A percentile compares a stretch with the other conserved stretches of the same genome.
Conservation (phyloP, 2,329 filamentous ascomycete genomes). For the Cladosporium cucumerinum region DNA sequence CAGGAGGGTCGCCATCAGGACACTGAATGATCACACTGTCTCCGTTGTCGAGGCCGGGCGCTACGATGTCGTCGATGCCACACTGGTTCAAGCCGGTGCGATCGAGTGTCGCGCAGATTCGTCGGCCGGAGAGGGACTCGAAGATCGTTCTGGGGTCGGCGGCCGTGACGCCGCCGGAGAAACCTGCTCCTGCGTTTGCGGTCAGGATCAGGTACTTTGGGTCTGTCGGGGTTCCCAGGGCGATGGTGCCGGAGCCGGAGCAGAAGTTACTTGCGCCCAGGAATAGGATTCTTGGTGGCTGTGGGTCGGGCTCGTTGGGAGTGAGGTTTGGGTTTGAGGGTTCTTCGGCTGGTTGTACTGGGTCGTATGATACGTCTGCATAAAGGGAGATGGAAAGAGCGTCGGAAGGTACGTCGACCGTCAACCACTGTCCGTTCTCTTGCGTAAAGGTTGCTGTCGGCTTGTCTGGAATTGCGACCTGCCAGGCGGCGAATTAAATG, state of each 20-base stretch:
- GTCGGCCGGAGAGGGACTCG: neutral
- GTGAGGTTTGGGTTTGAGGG: too few relatives aligned
- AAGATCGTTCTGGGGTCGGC: neutral
- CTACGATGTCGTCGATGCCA: neutral
- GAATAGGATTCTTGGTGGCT: too few relatives aligned
- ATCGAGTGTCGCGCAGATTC: neutral
- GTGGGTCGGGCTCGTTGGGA: too few relatives aligned
- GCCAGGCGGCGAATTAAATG: neutral
- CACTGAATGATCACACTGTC: neutral
- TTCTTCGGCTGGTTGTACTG: neutral
- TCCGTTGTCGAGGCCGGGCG: neutral
- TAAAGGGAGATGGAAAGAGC: neutral
- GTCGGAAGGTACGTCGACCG: neutral
- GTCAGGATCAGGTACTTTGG: neutral
- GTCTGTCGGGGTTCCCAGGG: neutral
- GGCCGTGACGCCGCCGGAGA: neutral
- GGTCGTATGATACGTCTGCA: neutral
- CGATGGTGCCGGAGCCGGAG: neutral
- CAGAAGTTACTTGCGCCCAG: neutral
- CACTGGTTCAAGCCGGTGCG: neutral
- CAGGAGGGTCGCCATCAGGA: neutral
- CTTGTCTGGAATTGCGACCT: neutral
- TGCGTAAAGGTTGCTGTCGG: neutral
- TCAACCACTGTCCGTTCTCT: neutral
- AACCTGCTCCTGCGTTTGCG: neutral